Percentiles rank a stretch among this genome's conserved stretches.
Conservation (phyloP, 805 yeast genomes). For the Saturnispora halmiae region DNA sequence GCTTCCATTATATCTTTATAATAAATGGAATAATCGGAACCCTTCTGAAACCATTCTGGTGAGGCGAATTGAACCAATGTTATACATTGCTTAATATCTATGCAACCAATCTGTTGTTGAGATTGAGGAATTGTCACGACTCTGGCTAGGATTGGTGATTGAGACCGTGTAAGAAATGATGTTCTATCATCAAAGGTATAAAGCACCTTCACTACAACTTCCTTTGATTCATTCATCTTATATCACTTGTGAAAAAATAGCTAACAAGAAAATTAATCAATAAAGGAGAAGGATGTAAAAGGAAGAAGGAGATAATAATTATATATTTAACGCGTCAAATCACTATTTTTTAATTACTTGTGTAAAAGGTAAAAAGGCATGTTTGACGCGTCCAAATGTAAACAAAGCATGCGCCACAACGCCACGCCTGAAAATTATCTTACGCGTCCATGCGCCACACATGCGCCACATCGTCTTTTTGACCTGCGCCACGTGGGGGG, state of each 20-base stretch:
- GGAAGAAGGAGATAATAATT: too few species aligned
- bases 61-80: slow-evolving; percentile 37
- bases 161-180: slow-evolving; percentile 35
- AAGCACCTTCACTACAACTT: slow-evolving; percentile 29
- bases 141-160: slow-evolving; percentile 29
- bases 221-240: slow-evolving; percentile 14
- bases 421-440: too few species aligned
- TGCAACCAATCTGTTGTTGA: slow-evolving; percentile 32
- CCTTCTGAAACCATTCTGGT: slow-evolving; percentile 36
- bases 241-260: too few species aligned
- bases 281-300: neutral
- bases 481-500: neutral
- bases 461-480: too few species aligned
- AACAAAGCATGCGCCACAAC: neutral
- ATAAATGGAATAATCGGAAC: slow-evolving; percentile 36
- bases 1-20: slow-evolving; percentile 42
- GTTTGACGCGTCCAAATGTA: neutral
- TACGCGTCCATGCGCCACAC: too few species aligned
- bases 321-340: too few species aligned
- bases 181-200: slow-evolving; percentile 37
- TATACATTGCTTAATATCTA: slow-evolving; percentile 38
- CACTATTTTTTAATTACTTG: too few species aligned
- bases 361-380: neutral
- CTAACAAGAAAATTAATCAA: too few species aligned
- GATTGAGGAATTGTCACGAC: slow-evolving; percentile 34